Conservation (phyloP, 768 basidiomycete genomes). For the Candolleomyces efflorescens region DNA sequence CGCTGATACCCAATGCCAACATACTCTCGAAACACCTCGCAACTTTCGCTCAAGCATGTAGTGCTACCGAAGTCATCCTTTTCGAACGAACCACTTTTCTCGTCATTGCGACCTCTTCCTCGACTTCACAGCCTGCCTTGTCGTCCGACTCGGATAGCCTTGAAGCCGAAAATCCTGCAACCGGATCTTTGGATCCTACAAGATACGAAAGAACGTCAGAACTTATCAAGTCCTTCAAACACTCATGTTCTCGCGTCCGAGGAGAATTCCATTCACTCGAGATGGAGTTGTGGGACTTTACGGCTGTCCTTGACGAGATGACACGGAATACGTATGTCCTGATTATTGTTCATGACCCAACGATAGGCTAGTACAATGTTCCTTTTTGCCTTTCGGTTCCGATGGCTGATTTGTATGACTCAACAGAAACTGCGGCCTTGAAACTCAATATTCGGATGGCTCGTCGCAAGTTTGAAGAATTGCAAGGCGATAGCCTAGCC, state of each 20-base stretch:
- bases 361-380: slow-evolving; percentile 57
- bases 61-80: slow-evolving; percentile 89
- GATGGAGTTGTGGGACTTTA: slow-evolving; percentile 82
- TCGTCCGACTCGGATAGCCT: slow-evolving; percentile 22
- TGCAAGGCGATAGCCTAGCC: slow-evolving; percentile 68
- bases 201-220: slow-evolving; percentile 88
- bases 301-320: slow-evolving; percentile 87
- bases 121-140: slow-evolving; percentile 27
- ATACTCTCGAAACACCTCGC: slow-evolving; percentile 84
- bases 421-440: slow-evolving; percentile 79
- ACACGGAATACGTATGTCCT: slow-evolving; percentile 92
- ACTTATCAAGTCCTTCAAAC: slow-evolving; percentile 93
- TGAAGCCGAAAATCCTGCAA: slow-evolving; percentile 21
- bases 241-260: slow-evolving; percentile 79
- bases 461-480: slow-evolving; percentile 82
- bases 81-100: slow-evolving; percentile 98
- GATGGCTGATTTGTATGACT: neutral
- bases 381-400: neutral
- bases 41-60: slow-evolving; percentile 82
- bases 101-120: slow-evolving; percentile 83
- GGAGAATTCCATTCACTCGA: slow-evolving; percentile 86
- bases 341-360: slow-evolving; percentile 83
- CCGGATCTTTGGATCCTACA: slow-evolving; percentile 54
- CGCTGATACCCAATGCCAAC: slow-evolving; percentile 91
- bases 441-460: slow-evolving; percentile 86